Conservation (phyloP, 495 filamentous ascomycete species). For the Trichoderma reesei region DNA sequence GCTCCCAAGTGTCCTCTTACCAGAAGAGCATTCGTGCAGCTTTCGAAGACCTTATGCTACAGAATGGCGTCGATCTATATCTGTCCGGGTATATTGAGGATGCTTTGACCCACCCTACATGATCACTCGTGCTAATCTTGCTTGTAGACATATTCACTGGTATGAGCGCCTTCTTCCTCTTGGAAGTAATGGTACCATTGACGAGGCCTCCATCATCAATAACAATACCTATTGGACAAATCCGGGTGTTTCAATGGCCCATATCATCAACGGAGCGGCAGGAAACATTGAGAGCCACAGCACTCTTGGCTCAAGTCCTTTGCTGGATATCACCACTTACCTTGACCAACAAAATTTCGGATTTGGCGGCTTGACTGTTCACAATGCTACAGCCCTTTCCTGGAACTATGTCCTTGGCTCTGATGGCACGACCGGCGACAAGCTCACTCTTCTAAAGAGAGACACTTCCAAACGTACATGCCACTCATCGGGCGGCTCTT, state of each 20-base stretch:
- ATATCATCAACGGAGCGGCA: slow-evolving; percentile 26
- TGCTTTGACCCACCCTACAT: background rate
- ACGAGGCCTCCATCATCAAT: slow-evolving; percentile 20
- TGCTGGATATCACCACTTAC: slow-evolving; percentile 35
- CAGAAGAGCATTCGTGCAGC: slow-evolving; percentile 24
- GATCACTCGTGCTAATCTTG: background rate
- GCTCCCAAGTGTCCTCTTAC: slow-evolving; percentile 19
- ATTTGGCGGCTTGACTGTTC: slow-evolving; percentile 39
- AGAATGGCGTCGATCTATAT: slow-evolving; percentile 41
- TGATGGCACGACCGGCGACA: slow-evolving; percentile 34
- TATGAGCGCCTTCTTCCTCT: slow-evolving; percentile 32
- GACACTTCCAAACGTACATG: background rate
- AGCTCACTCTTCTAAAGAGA: slow-evolving; percentile 30
- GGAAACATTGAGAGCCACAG: slow-evolving; percentile 27
- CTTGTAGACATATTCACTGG: slow-evolving; percentile 22
- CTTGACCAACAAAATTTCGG: slow-evolving; percentile 40
- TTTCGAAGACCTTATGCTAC: slow-evolving; percentile 38
- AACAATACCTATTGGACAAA: slow-evolving; percentile 31
- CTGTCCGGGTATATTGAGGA: slow-evolving; percentile 27
- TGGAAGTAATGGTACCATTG: slow-evolving; percentile 23
- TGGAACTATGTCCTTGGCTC: slow-evolving; percentile 39
- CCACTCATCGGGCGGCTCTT: background rate
- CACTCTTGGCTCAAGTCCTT: slow-evolving; percentile 22
- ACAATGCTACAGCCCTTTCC: slow-evolving; percentile 31
- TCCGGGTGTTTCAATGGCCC: slow-evolving; percentile 25